Conservation (phyloP, 225 moss, liverwort and hornwort species). For the Polytrichum formosum region DNA sequence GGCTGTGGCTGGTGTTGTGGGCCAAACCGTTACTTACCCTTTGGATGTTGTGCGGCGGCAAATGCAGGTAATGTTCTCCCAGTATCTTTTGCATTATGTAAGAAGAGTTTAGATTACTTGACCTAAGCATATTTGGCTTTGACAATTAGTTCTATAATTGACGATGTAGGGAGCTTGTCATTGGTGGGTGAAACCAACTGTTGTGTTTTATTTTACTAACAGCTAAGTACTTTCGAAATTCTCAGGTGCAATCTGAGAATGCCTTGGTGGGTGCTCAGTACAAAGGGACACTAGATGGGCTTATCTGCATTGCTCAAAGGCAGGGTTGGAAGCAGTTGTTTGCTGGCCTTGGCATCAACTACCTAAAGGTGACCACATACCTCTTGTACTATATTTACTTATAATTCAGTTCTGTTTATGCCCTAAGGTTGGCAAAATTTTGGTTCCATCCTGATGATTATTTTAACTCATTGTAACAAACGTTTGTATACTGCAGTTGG, state of each 20-base stretch:
- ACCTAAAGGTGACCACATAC: slow-evolving; percentile 54
- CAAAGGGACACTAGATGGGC: slow-evolving; percentile 84
- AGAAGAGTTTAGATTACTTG: no score
- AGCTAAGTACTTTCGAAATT: not conserved
- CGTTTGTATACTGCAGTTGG: slow-evolving; percentile 39
- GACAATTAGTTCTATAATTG: no score
- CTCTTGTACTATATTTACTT: no score
- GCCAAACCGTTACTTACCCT: slow-evolving; percentile 56
- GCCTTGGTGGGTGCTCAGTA: slow-evolving; percentile 52
- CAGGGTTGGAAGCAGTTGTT: slow-evolving; percentile 95
- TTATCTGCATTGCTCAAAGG: slow-evolving; percentile 52
- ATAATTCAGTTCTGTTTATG: no score
- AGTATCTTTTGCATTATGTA: no score
- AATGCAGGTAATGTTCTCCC: slow-evolving; percentile 67
- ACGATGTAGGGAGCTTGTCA: no score
- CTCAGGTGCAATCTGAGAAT: slow-evolving; percentile 76
- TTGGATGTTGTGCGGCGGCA: slow-evolving; percentile 85
- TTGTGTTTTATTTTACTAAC: not conserved
- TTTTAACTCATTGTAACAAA: no score
- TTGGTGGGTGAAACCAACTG: no score
- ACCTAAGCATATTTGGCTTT: not conserved
- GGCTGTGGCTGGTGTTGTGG: slow-evolving; percentile 51
- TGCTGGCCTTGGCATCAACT: slow-evolving; percentile 90
- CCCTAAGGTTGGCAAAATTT: no score
- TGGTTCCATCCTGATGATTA: no score